Evolutionary conservation across 2,329 filamentous ascomycete species (phyloP), one percentile per base, ranked within the genome.

Genomic region (Sclerotinia subarctica): DNA sequence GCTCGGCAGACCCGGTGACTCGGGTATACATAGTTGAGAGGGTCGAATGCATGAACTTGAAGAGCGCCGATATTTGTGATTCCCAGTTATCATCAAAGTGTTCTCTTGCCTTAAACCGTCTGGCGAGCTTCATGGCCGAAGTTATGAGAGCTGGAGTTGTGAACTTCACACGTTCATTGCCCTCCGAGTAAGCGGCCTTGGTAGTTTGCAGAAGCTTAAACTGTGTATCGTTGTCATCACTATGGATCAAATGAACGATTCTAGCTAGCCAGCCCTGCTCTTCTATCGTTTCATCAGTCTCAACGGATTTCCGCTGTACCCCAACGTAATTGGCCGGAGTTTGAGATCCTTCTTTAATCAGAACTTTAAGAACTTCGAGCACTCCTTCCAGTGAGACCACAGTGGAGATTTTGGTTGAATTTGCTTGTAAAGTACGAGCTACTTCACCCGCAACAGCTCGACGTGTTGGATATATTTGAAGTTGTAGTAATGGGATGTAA

Each of bases 241-340:
- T 91, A 68, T 92, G 85, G 64, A 99, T 87, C 67, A 97, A 83
- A 80, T 99, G 95, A 24, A 97, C 88, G 76, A 99, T 90, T 74
- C 95, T 87, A 47, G 95, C 95, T 66, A 99, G 84, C 93, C 93
- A 97, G 64, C 95, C 95, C 82, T 99, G 95, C 80, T 99, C 95
- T 79, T 99, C 94, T 76, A 98, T 88, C 0, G 94, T 98, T 81
- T 99, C 96, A 70, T 99, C 95, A 0, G 95, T 98, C 82, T 99
- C 96, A 58, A 86, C 82, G 26, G 87, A 86, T 70, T 93, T 88
- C 71, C 92, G 85, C 7, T 90, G 87, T 51, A 90, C 88, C 4
- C 92, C 92, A 0, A 94, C 90, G 74, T 97, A 97, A 42, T 92
- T 92, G 58, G 88, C 86, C n/a, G 92, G 88, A 66, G 90, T 83